Base-by-base conservation (phyloP, 139 green algal genomes). In the Chlorella sorokiniana region DNA sequence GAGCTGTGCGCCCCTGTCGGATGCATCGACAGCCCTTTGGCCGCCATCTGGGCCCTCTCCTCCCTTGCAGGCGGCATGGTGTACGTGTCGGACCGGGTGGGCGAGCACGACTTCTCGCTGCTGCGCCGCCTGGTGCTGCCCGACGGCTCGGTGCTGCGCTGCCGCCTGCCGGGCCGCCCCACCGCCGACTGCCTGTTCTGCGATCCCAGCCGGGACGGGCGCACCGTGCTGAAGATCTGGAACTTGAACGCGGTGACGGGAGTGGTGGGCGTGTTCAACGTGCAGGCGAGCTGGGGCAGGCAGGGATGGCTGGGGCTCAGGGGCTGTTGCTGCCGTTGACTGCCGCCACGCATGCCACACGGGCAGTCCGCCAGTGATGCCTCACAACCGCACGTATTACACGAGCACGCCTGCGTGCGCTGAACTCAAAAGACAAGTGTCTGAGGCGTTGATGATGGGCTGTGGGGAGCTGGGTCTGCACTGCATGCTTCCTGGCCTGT, bases 111-210 rank as follows among this genome's bases (percentile, higher is more conserved):
- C 87, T 90, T 87, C 62, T 77, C 74, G 56, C 80, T 95, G 25
- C 82, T 96, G 44, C 81, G 81, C 40, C 83, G 87, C 23, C 81
- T 96, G 51, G 92, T 96, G 45, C 78, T 96, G 61, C 85, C 86
- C 3, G 90, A 91, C 44, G 92, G 92, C 62, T 54, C 52, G 3
- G 86, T 88, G 40, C 84, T 91, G 79, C 83, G 88, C 22, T 78
- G 59, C 18, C 63, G 61, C 65, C 86, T 91, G 77, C 94, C 95
- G 4, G 96, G 93, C 0, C 85, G 96, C 7, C 96, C 96, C 35
- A 98, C 94, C 1, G 84, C 88, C 6, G 95, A 98, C 85, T 95
- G 86, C 84, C 84, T 99, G 16, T 98, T 99, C 79, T 37, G 10
- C 0, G 93, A 99, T 80, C 85, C 93, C 33, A 79, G 93, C 48